phyloP scores from a whole-genome alignment of 495 filamentous ascomycete genomes.

The Neurospora discreta region DNA sequence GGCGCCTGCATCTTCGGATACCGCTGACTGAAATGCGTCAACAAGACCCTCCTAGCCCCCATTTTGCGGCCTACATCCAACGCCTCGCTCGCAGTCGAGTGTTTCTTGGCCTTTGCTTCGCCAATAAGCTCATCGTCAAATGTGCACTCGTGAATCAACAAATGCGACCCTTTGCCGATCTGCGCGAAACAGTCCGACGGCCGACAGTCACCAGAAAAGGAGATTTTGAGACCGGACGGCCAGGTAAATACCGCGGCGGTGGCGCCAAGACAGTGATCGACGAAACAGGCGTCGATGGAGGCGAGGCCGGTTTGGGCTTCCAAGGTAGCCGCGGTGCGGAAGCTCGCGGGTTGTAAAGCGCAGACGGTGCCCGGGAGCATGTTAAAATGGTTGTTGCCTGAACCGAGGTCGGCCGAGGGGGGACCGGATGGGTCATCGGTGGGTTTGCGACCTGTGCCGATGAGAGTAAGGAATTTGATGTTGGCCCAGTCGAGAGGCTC shows the following conservation, averaged over 20 bases:
- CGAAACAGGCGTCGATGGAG: conserved; percentile 47
- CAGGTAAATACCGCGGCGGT: conserved; percentile 69
- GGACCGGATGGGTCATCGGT: background rate
- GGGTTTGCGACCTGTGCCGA: conserved; percentile 4
- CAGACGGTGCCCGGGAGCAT: background rate
- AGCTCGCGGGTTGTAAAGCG: conserved; percentile 1
- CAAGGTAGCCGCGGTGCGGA: background rate
- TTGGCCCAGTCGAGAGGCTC: conserved; percentile 56
- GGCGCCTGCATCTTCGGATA: conserved; percentile 72
- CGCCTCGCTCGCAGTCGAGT: conserved; percentile 77
- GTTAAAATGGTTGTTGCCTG: background rate
- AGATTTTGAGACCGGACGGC: conserved; percentile 67
- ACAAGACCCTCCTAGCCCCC: conserved; percentile 60
- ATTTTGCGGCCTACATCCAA: conserved; percentile 65
- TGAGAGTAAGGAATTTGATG: conserved; percentile 30
- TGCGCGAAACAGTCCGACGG: conserved; percentile 56
- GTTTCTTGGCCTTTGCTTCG: conserved; percentile 80
- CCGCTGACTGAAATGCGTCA: conserved; percentile 94
- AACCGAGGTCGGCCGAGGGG: background rate
- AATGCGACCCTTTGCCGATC: conserved; percentile 63
- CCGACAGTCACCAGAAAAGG: conserved; percentile 87
- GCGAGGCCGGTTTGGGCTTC: conserved; percentile 26
- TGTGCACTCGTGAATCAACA: conserved; percentile 91
- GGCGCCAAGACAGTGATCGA: conserved; percentile 70
- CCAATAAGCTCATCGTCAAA: conserved; percentile 73